phyloP scores from a whole-genome alignment of 1,284 basidiomycete species.

The Waitea zeae region DNA sequence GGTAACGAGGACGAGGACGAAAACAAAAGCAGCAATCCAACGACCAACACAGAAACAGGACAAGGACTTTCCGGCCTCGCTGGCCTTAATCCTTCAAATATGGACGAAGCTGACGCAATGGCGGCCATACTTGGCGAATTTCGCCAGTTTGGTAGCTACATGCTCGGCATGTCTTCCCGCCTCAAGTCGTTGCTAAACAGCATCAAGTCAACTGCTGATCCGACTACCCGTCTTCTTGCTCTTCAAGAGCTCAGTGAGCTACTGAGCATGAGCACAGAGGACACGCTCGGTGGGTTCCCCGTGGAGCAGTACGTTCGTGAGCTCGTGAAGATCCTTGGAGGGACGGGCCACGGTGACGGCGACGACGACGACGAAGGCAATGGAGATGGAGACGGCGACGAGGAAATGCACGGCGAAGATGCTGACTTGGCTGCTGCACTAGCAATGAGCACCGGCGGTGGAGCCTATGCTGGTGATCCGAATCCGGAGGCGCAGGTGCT shows the following conservation, averaged over 20 bases:
- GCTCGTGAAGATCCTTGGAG: conserved; percentile 83
- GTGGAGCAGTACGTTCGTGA: conserved; percentile 87
- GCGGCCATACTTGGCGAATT: conserved; percentile 77
- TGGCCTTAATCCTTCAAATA: conserved; percentile 52
- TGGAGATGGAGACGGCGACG: conserved; percentile 34
- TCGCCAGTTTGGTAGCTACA: conserved; percentile 76
- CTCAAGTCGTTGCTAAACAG: conserved; percentile 83
- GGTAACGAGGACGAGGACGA: conserved; percentile 24
- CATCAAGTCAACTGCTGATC: conserved; percentile 70
- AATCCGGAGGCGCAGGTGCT: conserved; percentile 86
- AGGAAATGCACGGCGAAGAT: conserved; percentile 68
- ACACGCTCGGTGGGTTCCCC: conserved; percentile 89
- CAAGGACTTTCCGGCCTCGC: conserved; percentile 43
- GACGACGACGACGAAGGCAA: conserved; percentile 36
- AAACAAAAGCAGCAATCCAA: conserved; percentile 16
- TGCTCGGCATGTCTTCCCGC: conserved; percentile 73
- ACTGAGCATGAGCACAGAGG: conserved; percentile 93
- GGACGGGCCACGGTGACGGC: conserved; percentile 55
- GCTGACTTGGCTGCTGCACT: conserved; percentile 73
- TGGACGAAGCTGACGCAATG: too few species aligned
- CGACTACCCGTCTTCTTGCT: conserved; percentile 72
- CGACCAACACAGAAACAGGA: conserved; percentile 14
- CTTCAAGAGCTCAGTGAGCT: conserved; percentile 92
- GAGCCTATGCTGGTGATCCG: conserved; percentile 55
- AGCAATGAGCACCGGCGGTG: conserved; percentile 55